phyloP scores from a whole-genome alignment of 768 basidiomycete species.

The Pisolithus tinctorius region DNA sequence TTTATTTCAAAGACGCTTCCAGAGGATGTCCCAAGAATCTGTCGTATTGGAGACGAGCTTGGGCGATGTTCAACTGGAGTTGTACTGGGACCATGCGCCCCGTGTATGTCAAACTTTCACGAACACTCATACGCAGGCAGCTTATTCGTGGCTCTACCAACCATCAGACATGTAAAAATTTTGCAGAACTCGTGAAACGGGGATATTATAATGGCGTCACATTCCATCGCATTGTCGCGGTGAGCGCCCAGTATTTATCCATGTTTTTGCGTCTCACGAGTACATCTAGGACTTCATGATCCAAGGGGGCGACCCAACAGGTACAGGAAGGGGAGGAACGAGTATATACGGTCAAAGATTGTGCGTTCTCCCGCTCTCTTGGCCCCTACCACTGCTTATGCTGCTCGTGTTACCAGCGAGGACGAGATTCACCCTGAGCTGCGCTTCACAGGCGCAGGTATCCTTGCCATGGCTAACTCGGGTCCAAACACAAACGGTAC shows the following conservation, averaged over 20 bases:
- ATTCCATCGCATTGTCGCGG: slow-evolving; percentile 90
- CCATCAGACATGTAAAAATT: slow-evolving; percentile 87
- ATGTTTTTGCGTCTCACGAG: neutral
- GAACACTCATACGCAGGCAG: neutral
- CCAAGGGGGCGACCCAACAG: slow-evolving; percentile 92
- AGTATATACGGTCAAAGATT: slow-evolving; percentile 88
- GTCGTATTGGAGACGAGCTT: slow-evolving; percentile 77
- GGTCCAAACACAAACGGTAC: slow-evolving; percentile 86
- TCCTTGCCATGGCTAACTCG: slow-evolving; percentile 96
- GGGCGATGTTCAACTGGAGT: slow-evolving; percentile 83
- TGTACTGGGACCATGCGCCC: slow-evolving; percentile 92
- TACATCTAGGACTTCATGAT: slow-evolving; percentile 86
- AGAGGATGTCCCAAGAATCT: slow-evolving; percentile 30
- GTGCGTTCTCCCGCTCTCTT: slow-evolving; percentile 35
- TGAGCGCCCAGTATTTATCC: slow-evolving; percentile 26
- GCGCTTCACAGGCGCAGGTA: slow-evolving; percentile 92
- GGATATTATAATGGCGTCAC: slow-evolving; percentile 90
- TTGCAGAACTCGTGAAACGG: slow-evolving; percentile 80
- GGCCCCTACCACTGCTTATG: neutral
- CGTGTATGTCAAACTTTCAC: slow-evolving; percentile 30
- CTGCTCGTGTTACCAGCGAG: slow-evolving; percentile 42
- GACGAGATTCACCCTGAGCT: slow-evolving; percentile 90
- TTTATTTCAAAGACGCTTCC: neutral
- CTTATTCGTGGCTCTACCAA: slow-evolving; percentile 1
- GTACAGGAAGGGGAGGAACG: slow-evolving; percentile 87